Conservation (phyloP, 441 rosid genomes). For the Erodium moschatum region DNA sequence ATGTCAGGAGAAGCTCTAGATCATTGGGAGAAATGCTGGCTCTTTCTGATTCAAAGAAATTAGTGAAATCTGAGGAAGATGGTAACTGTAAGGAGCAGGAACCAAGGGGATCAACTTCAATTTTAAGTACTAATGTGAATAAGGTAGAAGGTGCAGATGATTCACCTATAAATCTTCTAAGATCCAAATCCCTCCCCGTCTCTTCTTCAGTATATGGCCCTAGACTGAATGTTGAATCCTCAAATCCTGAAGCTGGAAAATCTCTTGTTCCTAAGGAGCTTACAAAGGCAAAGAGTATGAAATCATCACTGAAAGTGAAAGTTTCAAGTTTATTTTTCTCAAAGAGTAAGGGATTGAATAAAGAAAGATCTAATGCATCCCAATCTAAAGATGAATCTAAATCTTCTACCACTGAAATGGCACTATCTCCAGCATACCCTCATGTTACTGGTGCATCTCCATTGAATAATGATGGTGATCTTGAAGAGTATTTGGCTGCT, state of each 20-base stretch:
- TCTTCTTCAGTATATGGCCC: constrained; percentile 35
- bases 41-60: constrained; percentile 55
- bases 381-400: constrained; percentile 33
- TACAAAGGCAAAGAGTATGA: constrained; percentile 41
- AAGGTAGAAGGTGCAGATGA: constrained; percentile 36
- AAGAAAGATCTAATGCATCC: constrained; percentile 42
- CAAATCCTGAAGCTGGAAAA: constrained; percentile 35
- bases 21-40: constrained; percentile 97
- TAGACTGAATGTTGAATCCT: constrained; percentile 33
- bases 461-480: constrained; percentile 24
- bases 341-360: constrained; percentile 48
- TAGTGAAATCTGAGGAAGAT: constrained; percentile 32
- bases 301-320: constrained; percentile 59
- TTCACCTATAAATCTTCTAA: constrained; percentile 50
- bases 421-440: constrained; percentile 24
- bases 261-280: constrained; percentile 37
- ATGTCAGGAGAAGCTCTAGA: constrained; percentile 55
- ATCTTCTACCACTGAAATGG: constrained; percentile 29
- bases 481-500: constrained; percentile 35
- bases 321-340: constrained; percentile 78
- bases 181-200: constrained; percentile 69
- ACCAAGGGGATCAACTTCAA: constrained; percentile 51
- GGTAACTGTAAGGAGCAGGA: constrained; percentile 28
- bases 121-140: constrained; percentile 27
- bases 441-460: constrained; percentile 26